Evolutionary conservation across 805 yeast genomes (phyloP).

Genomic region (Myxozyma nipponensis): DNA sequence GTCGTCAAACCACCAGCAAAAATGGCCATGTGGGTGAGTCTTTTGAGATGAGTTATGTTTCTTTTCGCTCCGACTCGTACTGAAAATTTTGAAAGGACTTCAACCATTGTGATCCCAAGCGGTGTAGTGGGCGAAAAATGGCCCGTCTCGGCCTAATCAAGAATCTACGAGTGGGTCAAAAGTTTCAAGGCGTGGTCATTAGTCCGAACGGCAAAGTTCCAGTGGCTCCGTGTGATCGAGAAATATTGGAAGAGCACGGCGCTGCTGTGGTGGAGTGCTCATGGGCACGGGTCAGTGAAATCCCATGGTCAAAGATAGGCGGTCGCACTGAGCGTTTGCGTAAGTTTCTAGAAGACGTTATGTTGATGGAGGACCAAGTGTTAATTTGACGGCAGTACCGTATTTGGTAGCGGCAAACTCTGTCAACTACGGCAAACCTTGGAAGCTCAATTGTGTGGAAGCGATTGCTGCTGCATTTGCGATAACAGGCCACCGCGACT

Average conservation of each 20-base stretch:
- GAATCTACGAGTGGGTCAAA: conserved; percentile 83
- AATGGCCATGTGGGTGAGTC: conserved; percentile 76
- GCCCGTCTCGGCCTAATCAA: conserved; percentile 83
- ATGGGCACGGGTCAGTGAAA: conserved; percentile 96
- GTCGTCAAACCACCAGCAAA: conserved; percentile 45
- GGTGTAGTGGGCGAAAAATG: conserved; percentile 92
- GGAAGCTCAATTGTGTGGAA: conserved; percentile 94
- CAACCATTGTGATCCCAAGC: conserved; percentile 96
- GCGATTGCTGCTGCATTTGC: conserved; percentile 97
- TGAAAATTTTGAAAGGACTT: conserved; percentile 56
- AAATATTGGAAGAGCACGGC: conserved; percentile 72
- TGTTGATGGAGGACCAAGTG: not conserved
- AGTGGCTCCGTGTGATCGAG: conserved; percentile 82
- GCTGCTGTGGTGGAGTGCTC: conserved; percentile 99
- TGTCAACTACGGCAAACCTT: conserved; percentile 93
- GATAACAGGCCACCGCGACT: conserved; percentile 82
- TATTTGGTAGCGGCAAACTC: conserved; percentile 95
- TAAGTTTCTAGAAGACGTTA: conserved; percentile 12
- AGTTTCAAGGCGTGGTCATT: conserved; percentile 84
- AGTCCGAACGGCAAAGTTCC: conserved; percentile 81
- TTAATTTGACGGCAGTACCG: conserved; percentile 47
- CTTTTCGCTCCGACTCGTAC: not conserved
- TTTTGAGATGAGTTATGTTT: not conserved
- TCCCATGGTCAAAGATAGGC: conserved; percentile 91
- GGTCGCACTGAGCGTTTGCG: conserved; percentile 76